Conservation (phyloP, 2,329 filamentous ascomycete species). For the Zymoseptoria brevis region DNA sequence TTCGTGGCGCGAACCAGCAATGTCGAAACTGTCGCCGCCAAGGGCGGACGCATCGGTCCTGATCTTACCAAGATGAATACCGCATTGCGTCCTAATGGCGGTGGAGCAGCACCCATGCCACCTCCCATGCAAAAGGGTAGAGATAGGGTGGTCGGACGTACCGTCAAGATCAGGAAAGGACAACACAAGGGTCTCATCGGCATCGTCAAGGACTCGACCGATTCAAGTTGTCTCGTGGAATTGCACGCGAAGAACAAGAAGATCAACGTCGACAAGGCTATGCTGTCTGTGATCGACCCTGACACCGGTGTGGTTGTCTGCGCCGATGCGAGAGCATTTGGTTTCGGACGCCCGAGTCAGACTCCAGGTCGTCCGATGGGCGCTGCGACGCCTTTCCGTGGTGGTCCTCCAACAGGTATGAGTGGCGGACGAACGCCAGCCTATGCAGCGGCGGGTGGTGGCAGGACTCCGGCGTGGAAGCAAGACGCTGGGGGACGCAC, state of each 20-base stretch:
- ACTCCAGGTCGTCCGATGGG: conserved; percentile 15
- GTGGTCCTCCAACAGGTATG: conserved; percentile 55
- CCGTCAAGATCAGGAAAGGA: conserved; percentile 78
- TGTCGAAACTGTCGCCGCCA: conserved; percentile 85
- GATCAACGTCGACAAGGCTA: conserved; percentile 72
- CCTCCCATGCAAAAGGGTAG: conserved; percentile 68
- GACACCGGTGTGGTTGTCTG: conserved; percentile 72
- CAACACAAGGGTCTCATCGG: conserved; percentile 88
- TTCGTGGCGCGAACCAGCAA: conserved; percentile 81
- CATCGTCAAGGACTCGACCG: conserved; percentile 91
- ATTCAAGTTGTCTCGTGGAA: conserved; percentile 78
- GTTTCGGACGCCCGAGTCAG: conserved; percentile 7
- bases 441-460: conserved; percentile 41
- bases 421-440: conserved; percentile 56
- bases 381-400: conserved; percentile 58
- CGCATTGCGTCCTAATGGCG: conserved; percentile 57
- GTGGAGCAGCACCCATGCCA: conserved; percentile 49
- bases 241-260: conserved; percentile 91
- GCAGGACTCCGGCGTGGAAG: conserved; percentile 58
- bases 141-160: conserved; percentile 82
- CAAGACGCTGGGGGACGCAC: conserved; percentile 35
- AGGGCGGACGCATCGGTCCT: conserved; percentile 74
- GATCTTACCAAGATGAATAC: conserved; percentile 91
- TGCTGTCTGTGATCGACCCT: conserved; percentile 75
- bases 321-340: conserved; percentile 38